Conservation (phyloP, 2,329 filamentous ascomycete genomes). For the Penicillium sp. region DNA sequence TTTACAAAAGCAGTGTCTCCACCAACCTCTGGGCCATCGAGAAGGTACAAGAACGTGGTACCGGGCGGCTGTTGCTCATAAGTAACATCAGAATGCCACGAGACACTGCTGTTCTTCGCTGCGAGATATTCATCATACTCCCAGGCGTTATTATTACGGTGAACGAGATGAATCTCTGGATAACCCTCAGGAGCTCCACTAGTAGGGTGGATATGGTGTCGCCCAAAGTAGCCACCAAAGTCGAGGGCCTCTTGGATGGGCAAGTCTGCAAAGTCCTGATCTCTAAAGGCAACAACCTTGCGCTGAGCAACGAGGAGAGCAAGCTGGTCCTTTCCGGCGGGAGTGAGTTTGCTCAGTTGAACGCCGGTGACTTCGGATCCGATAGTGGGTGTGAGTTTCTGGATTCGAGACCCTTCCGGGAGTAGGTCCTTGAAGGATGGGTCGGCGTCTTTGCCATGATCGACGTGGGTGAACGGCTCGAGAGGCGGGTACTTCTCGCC, state of each 20-base stretch:
- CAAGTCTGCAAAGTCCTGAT: slow-evolving; percentile 69
- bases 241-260: slow-evolving; percentile 68
- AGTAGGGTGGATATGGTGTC: slow-evolving; percentile 75
- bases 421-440: slow-evolving; percentile 47
- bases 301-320: slow-evolving; percentile 38
- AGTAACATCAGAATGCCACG: slow-evolving; percentile 84
- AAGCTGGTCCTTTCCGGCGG: slow-evolving; percentile 35
- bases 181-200: slow-evolving; percentile 69
- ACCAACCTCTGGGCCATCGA: slow-evolving; percentile 74
- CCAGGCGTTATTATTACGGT: slow-evolving; percentile 65
- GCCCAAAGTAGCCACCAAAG: slow-evolving; percentile 72
- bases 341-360: slow-evolving; percentile 31
- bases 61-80: slow-evolving; percentile 85
- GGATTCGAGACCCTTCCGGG: slow-evolving; percentile 20
- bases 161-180: slow-evolving; percentile 74
- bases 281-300: slow-evolving; percentile 37
- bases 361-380: slow-evolving; percentile 39
- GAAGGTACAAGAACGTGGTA: slow-evolving; percentile 83
- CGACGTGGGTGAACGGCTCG: slow-evolving; percentile 44
- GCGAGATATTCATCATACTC: slow-evolving; percentile 62
- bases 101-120: slow-evolving; percentile 71
- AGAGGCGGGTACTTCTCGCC: slow-evolving; percentile 40
- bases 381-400: slow-evolving; percentile 34
- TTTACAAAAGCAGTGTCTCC: slow-evolving; percentile 83
- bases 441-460: slow-evolving; percentile 46